These are phyloP conservation scores for Coffea eugenioides DNA, from an alignment of 257 asterid species.

Conservation along the genomic window DNA sequence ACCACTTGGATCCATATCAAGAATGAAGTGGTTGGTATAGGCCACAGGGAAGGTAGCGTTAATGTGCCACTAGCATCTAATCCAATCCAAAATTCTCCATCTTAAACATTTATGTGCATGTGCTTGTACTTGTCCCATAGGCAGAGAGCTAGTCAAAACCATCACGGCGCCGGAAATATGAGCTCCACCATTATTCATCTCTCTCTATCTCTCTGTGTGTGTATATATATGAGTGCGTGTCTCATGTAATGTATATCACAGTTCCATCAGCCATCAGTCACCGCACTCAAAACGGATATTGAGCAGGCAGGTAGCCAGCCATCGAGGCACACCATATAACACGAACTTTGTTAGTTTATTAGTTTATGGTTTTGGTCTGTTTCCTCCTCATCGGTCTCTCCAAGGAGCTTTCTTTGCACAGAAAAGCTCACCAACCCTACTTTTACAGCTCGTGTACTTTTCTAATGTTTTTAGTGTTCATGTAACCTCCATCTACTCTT, in stretches of 20 bases:
- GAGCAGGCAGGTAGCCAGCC: not conserved
- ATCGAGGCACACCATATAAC: not conserved
- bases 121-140: not conserved
- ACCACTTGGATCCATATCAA: not conserved
- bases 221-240: not conserved
- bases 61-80: not conserved
- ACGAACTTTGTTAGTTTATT: not conserved
- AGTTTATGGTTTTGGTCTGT: constrained; percentile 1
- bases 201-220: too few species aligned
- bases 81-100: not conserved
- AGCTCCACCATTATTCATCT: not conserved
- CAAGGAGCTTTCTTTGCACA: not conserved
- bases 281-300: not conserved
- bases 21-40: not conserved
- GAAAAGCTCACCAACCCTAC: not conserved
- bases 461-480: not conserved
- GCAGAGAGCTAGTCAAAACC: constrained; percentile 1
- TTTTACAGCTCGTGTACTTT: not conserved
- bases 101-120: not conserved
- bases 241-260: too few species aligned
- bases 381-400: not conserved
- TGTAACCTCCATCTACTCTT: not conserved
- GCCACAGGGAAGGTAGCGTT: not conserved
- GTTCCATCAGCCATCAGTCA: not conserved
- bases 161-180: constrained; percentile 18